Evolutionary conservation across 2,329 filamentous ascomycete genomes (phyloP), one percentile per base, ranked within the genome.

Genomic region (Fusarium phyllophilum): DNA sequence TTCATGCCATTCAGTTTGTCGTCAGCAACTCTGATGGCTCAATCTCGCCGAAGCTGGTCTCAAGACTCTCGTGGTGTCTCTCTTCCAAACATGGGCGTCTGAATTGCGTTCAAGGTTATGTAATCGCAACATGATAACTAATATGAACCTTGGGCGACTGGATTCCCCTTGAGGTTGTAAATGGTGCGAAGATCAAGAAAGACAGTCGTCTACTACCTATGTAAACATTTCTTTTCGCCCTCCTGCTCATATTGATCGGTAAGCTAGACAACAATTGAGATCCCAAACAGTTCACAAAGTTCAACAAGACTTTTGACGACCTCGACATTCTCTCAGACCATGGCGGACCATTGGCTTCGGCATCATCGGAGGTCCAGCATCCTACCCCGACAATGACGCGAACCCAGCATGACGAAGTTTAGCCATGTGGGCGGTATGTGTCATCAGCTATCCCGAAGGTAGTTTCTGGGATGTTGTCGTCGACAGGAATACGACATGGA

Each of bases 371-470:
- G 79, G 78, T 2, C 77, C 77, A 9, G 72, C 72, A 1, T 77
- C 71, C 3, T 77, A 82, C 34, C 80, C 82, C 4, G 80, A 82
- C 62, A 85, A 83, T 17, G 82, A 84, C 12, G 81, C 87, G 48
- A 86, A 86, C 73, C 85, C 86, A 8, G 86, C 85, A 2, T 89
- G 86, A 86, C 81, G 86, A 45, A 78, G 81, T 12, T 81, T 84
- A 4, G 74, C 80, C 2, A 76, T 84, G 70, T 84, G 81, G 73
- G 79, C 77, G 33, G 82, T 83, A 65, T 75, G 78, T 41, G 79
- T 78, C 56, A 75, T 81, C 42, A 77, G 76, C 51, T 83, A 79
- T 79, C 59, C 65, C 1, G 39, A 56, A 7, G 58, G 63, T 8
- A 72, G 65, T 31, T 60, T 65, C 2, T 62, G 29, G 46, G 54